These are phyloP conservation scores for Penicillium turbatum DNA, from an alignment of 495 filamentous ascomycete species.

Conservation along the genomic window DNA sequence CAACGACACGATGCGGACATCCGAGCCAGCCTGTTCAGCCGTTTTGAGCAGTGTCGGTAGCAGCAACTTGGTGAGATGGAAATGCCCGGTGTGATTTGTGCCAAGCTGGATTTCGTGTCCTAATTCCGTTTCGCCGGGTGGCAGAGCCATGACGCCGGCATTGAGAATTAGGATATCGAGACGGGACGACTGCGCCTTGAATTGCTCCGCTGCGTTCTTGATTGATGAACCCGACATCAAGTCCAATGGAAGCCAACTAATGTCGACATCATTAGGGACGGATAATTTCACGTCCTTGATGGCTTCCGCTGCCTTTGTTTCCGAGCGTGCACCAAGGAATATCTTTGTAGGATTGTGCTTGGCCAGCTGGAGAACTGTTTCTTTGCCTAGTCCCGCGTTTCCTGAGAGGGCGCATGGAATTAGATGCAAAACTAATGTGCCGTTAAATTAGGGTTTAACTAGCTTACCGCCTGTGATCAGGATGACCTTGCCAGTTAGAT, in stretches of 20 bases:
- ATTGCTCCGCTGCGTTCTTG: conserved; percentile 48
- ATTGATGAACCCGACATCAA: conserved; percentile 45
- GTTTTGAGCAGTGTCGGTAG: conserved; percentile 29
- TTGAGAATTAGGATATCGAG: conserved; percentile 62
- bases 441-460: conserved; percentile 19
- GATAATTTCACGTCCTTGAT: conserved; percentile 21
- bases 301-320: conserved; percentile 29
- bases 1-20: conserved; percentile 43
- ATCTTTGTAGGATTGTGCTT: conserved; percentile 54
- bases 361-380: conserved; percentile 49
- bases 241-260: conserved; percentile 43
- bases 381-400: conserved; percentile 56
- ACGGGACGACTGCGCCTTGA: conserved; percentile 41
- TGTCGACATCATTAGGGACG: conserved; percentile 19
- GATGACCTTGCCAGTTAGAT: conserved; percentile 49
- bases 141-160: conserved; percentile 59
- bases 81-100: conserved; percentile 56
- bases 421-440: not conserved
- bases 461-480: conserved; percentile 55
- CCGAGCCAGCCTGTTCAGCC: conserved; percentile 32
- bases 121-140: conserved; percentile 34
- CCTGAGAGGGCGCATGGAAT: conserved; percentile 24
- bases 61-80: conserved; percentile 51
- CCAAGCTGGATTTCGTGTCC: conserved; percentile 56
- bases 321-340: conserved; percentile 43